Percentiles rank a stretch among this genome's conserved stretches.
phyloP scores from a whole-genome alignment of 1,284 basidiomycete genomes.

The Singerocomus inundabilis region DNA sequence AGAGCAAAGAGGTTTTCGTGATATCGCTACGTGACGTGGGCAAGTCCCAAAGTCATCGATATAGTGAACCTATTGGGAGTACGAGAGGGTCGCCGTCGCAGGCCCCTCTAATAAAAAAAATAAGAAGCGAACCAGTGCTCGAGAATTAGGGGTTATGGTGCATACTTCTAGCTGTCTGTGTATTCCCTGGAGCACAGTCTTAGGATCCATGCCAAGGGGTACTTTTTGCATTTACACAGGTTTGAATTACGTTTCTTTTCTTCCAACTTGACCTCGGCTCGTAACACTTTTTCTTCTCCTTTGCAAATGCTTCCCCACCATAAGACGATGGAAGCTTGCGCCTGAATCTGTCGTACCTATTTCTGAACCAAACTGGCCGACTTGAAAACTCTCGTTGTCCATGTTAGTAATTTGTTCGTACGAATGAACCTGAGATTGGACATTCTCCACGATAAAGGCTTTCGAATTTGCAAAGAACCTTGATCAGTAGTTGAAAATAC shows the following conservation, averaged over 20 bases:
- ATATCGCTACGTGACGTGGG: slow-evolving; percentile 97
- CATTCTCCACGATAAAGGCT: slow-evolving; percentile 95
- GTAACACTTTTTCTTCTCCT: slow-evolving; percentile 78
- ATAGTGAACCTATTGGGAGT: slow-evolving; percentile 74
- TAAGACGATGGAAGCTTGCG: slow-evolving; percentile 66
- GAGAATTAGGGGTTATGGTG: slow-evolving; percentile 92
- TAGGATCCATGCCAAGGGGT: slow-evolving; percentile 94
- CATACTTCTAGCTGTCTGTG: slow-evolving; percentile 89
- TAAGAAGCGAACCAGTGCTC: slow-evolving; percentile 70
- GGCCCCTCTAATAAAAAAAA: not conserved
- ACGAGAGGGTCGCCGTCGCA: slow-evolving; percentile 2
- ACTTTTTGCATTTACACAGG: slow-evolving; percentile 84
- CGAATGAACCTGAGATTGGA: slow-evolving; percentile 38
- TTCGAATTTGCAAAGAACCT: slow-evolving; percentile 40
- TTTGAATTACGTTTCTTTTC: slow-evolving; percentile 81
- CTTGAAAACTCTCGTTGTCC: slow-evolving; percentile 43
- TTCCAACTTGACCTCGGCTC: slow-evolving; percentile 75
- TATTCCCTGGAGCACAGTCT: slow-evolving; percentile 86
- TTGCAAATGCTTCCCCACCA: slow-evolving; percentile 78
- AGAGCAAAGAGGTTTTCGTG: slow-evolving; percentile 89
- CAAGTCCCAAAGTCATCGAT: slow-evolving; percentile 88
- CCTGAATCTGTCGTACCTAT: slow-evolving; percentile 76
- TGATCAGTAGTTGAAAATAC: slow-evolving; percentile 32
- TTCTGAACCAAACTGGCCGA: slow-evolving; percentile 91
- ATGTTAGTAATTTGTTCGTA: slow-evolving; percentile 5